Conservation (phyloP, 148 eudicot species). For the Chenopodium formosanum region DNA sequence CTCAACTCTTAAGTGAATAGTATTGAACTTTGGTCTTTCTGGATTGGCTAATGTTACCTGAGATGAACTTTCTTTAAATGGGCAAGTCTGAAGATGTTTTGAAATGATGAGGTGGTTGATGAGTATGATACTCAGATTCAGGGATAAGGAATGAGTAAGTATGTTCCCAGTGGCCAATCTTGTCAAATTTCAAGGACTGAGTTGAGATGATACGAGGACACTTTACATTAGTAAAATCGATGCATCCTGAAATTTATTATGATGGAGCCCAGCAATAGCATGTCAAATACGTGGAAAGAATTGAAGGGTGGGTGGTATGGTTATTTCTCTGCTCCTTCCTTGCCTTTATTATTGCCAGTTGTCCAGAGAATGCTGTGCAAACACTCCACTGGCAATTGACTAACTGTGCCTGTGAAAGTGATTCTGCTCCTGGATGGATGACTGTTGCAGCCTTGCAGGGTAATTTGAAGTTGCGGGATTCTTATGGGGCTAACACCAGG, state of each 20-base stretch:
- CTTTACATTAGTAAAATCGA: not conserved
- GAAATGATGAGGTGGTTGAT: not conserved
- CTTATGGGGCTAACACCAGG: too few relatives aligned
- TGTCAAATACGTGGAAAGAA: not conserved
- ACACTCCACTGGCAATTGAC: not conserved
- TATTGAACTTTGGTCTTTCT: not conserved
- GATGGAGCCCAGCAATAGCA: not conserved
- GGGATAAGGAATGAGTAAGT: not conserved
- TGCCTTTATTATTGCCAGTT: too few relatives aligned
- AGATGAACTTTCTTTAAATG: not conserved
- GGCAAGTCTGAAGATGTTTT: not conserved
- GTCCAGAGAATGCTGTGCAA: not conserved
- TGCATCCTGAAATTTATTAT: not conserved
- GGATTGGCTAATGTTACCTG: not conserved
- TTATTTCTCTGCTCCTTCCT: too few relatives aligned
- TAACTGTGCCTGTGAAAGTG: not conserved
- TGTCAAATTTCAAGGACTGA: not conserved
- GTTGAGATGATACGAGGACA: not conserved
- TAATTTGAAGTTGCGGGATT: too few relatives aligned
- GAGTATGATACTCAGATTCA: not conserved
- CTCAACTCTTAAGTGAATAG: not conserved
- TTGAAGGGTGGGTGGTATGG: not conserved
- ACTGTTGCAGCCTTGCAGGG: too few relatives aligned
- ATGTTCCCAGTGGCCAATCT: not conserved
- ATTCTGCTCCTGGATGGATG: too few relatives aligned